Evolutionary conservation across 768 basidiomycete species (phyloP).

Genomic region (Mycena polygramma): DNA sequence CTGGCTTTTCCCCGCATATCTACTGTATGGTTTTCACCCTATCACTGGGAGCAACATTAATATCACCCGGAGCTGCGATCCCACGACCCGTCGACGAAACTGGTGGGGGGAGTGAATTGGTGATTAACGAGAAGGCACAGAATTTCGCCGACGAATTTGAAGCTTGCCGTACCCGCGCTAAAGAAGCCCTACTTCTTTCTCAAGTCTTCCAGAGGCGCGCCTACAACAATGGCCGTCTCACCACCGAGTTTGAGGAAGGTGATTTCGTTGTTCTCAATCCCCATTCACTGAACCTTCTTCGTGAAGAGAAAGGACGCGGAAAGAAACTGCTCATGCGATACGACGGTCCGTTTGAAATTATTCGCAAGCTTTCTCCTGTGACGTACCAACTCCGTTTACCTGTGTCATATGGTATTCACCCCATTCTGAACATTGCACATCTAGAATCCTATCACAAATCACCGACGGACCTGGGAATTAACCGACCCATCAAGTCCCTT

Average conservation of each 20-base stretch:
- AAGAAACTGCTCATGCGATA: background rate
- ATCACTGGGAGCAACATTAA: no score
- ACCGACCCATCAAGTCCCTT: background rate
- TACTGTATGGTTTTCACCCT: no score
- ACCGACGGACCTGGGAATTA: no score
- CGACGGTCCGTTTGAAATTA: background rate
- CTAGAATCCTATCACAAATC: background rate
- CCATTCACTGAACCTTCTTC: background rate
- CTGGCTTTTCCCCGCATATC: no score
- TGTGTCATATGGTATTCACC: background rate
- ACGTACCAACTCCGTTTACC: background rate
- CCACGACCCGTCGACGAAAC: no score
- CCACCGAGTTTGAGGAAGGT: conserved; percentile 1
- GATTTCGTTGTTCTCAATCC: background rate
- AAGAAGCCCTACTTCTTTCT: background rate
- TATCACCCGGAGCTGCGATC: no score
- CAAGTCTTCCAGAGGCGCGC: background rate
- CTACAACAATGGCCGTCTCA: background rate
- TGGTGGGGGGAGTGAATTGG: no score
- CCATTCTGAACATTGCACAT: background rate
- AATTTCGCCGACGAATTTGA: background rate
- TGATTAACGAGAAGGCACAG: no score
- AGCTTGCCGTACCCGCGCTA: background rate
- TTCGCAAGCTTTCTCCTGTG: background rate
- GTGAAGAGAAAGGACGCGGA: background rate